A percentile compares a stretch with the other conserved stretches of the same genome.
These are phyloP conservation scores for Jaapia argillacea DNA, from an alignment of 768 basidiomycete genomes.

Conservation along the genomic window DNA sequence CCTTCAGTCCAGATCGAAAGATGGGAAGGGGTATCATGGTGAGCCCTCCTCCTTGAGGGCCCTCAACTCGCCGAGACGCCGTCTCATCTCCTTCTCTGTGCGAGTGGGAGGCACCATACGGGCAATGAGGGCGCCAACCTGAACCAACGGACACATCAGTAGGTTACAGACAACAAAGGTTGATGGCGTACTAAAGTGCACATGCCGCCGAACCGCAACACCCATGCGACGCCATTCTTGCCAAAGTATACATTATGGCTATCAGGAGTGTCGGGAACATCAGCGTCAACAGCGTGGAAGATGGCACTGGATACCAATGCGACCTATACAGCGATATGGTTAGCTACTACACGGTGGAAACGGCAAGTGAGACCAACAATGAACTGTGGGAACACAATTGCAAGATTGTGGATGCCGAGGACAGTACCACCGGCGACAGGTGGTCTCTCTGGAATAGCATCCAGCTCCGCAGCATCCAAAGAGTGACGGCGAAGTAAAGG, in stretches of 20 bases:
- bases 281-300: conserved; percentile 71
- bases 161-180: not conserved
- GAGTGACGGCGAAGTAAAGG: conserved; percentile 55
- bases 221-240: conserved; percentile 91
- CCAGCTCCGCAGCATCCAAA: conserved; percentile 35
- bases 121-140: conserved; percentile 66
- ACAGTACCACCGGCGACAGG: conserved; percentile 82
- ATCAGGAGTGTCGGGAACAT: conserved; percentile 28
- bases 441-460: conserved; percentile 20
- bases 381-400: conserved; percentile 93
- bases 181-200: conserved; percentile 51
- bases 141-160: not conserved
- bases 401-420: conserved; percentile 90
- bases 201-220: conserved; percentile 83
- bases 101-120: conserved; percentile 82
- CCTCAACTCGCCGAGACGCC: conserved; percentile 72
- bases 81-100: conserved; percentile 84
- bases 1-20: too few relatives aligned
- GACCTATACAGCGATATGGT: conserved; percentile 35
- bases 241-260: conserved; percentile 55
- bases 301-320: conserved; percentile 81
- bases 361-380: conserved; percentile 43
- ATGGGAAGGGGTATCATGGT: conserved; percentile 22
- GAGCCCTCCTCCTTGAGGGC: conserved; percentile 53
- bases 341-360: not conserved